Base-by-base conservation (phyloP, 352 stramenopile species). In the Phytophthora pluvialis region DNA sequence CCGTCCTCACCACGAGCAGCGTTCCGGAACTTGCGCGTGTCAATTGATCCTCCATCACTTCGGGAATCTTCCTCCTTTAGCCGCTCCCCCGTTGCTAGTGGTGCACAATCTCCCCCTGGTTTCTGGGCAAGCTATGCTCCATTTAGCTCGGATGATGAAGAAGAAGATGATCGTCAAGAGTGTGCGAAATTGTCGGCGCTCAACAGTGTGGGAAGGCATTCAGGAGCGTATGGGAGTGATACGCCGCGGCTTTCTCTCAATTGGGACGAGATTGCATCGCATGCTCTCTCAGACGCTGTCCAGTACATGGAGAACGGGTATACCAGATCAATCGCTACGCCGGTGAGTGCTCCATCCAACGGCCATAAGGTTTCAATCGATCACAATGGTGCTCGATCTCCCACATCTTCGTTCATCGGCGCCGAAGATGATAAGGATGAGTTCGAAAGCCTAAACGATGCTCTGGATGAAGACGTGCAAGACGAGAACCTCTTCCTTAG, bases 111-210 rank as follows among this genome's bases (percentile, higher is more conserved):
- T 11, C 85, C 85, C 3, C 85, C 85, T 29, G 85, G 85, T 5
- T 94, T 94, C 40, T 94, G 83, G 85, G 85, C 85, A 31, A 92
- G 79, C 28, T 87, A 82, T 57, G 82, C 78, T 38, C 85, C 85
- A 6, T 92, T 91, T 64, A 84, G 78, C 21, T 81, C 72, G 3
- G 77, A 89, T 28, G 77, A 92, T 44, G 71, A 80, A 36, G 73
- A 88, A 5, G 72, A 82, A 3, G 77, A 88, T 2, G 80, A 82
- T 0, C 33, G 39, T 21, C 21, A 18, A 42, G 44, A 55, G 2
- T 53, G 38, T 10, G 8, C 47, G 16, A 70, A 60, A 21, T 26
- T 16, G 28, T 18, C 50, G 10, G 1, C 53, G n/a, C 32, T 32
- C 13, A 70, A 68, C 40, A 45, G 55, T 21, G 35, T 46, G 18